Evolutionary conservation across 495 filamentous ascomycete genomes (phyloP).

Genomic region (Barbatosphaeria neglecta): DNA sequence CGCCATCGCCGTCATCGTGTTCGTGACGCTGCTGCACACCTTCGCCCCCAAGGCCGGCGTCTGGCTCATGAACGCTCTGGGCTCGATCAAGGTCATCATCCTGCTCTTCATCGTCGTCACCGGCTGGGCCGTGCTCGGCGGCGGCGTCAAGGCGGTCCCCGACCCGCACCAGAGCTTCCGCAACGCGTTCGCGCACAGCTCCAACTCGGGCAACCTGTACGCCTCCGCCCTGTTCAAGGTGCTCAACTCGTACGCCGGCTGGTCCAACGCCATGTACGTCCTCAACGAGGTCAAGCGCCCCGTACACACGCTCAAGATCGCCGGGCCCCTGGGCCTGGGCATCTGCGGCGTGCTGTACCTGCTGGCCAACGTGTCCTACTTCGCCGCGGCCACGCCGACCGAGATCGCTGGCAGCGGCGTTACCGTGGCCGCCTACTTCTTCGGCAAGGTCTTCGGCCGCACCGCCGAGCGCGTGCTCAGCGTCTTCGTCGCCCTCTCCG

Average conservation of each 20-base stretch:
- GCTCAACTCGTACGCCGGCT: conserved; percentile 50
- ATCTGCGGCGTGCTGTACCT: conserved; percentile 41
- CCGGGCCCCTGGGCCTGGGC: conserved; percentile 32
- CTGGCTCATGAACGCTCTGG: conserved; percentile 32
- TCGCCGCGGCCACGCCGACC: conserved; percentile 26
- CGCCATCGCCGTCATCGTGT: conserved; percentile 27
- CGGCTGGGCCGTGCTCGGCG: conserved; percentile 44
- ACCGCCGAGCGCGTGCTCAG: background rate
- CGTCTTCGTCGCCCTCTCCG: background rate
- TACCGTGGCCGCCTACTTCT: conserved; percentile 24
- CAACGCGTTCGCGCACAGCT: conserved; percentile 37
- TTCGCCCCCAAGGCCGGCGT: conserved; percentile 39
- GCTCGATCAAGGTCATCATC: conserved; percentile 36
- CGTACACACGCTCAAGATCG: conserved; percentile 30
- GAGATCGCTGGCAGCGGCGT: conserved; percentile 8
- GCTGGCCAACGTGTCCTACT: conserved; percentile 49
- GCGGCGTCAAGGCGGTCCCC: conserved; percentile 33
- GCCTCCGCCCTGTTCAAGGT: conserved; percentile 51
- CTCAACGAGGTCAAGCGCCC: conserved; percentile 48
- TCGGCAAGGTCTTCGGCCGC: conserved; percentile 42
- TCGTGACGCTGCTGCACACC: conserved; percentile 38
- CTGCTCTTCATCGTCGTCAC: conserved; percentile 40
- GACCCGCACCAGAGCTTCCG: conserved; percentile 23
- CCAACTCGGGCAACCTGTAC: conserved; percentile 39
- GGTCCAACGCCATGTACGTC: conserved; percentile 44